These are phyloP conservation scores for Ascochyta viciae-villosae DNA, from an alignment of 2,329 filamentous ascomycete species.

Conservation along the genomic window DNA sequence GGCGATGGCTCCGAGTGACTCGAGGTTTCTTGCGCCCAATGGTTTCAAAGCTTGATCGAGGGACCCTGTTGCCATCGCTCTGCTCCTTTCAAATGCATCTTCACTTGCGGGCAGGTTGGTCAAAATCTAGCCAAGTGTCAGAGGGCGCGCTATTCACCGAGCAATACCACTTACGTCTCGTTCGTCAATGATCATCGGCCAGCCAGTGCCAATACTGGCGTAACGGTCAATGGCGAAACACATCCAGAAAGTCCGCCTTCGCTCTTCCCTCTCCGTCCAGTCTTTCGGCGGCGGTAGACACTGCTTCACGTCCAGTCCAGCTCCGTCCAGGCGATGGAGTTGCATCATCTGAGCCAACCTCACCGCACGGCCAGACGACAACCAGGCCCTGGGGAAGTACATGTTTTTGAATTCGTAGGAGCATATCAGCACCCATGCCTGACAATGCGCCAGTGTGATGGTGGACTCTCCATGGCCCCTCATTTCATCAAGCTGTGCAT, in stretches of 20 bases:
- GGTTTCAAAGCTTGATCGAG: conserved; percentile 74
- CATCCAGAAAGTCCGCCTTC: conserved; percentile 94
- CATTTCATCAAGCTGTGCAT: conserved; percentile 87
- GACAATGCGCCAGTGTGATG: conserved; percentile 84
- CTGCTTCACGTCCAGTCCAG: conserved; percentile 88
- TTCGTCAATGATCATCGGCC: conserved; percentile 95
- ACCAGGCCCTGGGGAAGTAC: conserved; percentile 95
- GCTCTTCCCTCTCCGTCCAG: conserved; percentile 92
- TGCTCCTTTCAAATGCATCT: conserved; percentile 82
- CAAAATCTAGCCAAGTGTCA: conserved; percentile 63
- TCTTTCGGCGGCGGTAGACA: conserved; percentile 85
- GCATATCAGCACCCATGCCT: conserved; percentile 80
- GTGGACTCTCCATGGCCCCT: conserved; percentile 90
- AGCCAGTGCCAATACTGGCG: conserved; percentile 93
- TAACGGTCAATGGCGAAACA: conserved; percentile 90
- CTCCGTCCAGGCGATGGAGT: conserved; percentile 83
- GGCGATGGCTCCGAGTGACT: conserved; percentile 79
- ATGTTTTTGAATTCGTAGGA: conserved; percentile 97
- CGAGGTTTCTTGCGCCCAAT: conserved; percentile 75
- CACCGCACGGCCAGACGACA: conserved; percentile 84
- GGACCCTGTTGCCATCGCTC: conserved; percentile 73
- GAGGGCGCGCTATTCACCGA: neutral
- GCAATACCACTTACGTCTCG: conserved; percentile 67
- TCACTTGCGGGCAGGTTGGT: conserved; percentile 86
- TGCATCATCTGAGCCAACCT: conserved; percentile 91